These are phyloP conservation scores for Phlebiopsis gigantea DNA, from an alignment of 768 basidiomycete species.

Conservation along the genomic window DNA sequence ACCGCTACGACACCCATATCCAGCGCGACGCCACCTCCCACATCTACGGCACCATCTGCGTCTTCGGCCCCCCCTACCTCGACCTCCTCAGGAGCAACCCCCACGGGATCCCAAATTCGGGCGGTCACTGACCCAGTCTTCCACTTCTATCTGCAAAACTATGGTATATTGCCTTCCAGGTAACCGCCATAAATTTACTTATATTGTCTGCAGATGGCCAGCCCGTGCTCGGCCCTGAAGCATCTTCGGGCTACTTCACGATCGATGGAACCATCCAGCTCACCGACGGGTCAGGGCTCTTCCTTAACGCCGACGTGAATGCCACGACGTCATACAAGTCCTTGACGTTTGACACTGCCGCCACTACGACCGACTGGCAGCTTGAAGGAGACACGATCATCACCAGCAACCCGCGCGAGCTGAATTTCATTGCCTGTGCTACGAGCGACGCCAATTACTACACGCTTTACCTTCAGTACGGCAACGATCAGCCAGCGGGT, in stretches of 20 bases:
- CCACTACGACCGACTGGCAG: constrained; percentile 49
- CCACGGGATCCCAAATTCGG: constrained; percentile 44
- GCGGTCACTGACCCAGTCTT: constrained; percentile 46
- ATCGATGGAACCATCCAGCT: constrained; percentile 43
- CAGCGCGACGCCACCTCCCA: constrained; percentile 19
- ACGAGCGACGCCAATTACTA: constrained; percentile 37
- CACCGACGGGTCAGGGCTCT: constrained; percentile 38
- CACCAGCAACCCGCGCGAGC: constrained; percentile 43
- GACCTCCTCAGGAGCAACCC: constrained; percentile 22
- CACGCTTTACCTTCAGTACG: constrained; percentile 44
- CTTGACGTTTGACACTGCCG: constrained; percentile 39
- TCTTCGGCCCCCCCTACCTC: constrained; percentile 29
- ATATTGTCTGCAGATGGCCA: constrained; percentile 32
- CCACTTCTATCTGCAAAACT: constrained; percentile 52
- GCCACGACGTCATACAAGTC: constrained; percentile 44
- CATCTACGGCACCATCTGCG: constrained; percentile 25
- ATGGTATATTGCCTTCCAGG: constrained; percentile 25
- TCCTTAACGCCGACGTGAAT: constrained; percentile 41
- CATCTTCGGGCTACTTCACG: constrained; percentile 45
- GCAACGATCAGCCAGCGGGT: constrained; percentile 39
- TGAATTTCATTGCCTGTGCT: constrained; percentile 51
- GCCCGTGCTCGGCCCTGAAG: constrained; percentile 47
- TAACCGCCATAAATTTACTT: neutral
- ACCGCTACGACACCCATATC: constrained; percentile 9
- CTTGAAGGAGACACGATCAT: constrained; percentile 59